Evolutionary conservation across 768 basidiomycete genomes (phyloP).

Genomic region (Auriscalpium vulgare): DNA sequence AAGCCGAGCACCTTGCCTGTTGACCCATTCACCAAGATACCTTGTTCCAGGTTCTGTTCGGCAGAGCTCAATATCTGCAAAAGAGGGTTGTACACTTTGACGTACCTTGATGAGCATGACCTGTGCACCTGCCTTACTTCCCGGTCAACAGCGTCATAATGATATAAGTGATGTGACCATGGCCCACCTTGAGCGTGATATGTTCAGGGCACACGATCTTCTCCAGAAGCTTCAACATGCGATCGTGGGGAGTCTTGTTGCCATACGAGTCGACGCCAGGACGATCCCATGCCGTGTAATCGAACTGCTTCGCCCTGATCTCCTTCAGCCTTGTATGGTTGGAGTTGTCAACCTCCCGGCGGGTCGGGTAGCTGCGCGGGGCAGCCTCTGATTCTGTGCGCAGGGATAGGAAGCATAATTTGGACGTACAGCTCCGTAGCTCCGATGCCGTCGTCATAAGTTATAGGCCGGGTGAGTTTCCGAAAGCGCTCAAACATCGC

Average conservation of each 20-base stretch:
- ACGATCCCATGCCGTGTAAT: slow-evolving; percentile 38
- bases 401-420: neutral
- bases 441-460: slow-evolving; percentile 64
- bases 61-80: neutral
- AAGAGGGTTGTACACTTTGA: neutral
- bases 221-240: slow-evolving; percentile 41
- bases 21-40: slow-evolving; percentile 63
- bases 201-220: slow-evolving; percentile 48
- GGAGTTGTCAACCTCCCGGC: slow-evolving; percentile 63
- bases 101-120: slow-evolving; percentile 74
- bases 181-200: slow-evolving; percentile 34
- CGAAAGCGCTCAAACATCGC: slow-evolving; percentile 42
- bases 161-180: neutral
- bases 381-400: neutral
- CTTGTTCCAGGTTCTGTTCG: slow-evolving; percentile 59
- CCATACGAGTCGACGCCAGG: slow-evolving; percentile 40
- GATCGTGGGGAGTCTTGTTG: slow-evolving; percentile 23
- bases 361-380: slow-evolving; percentile 51
- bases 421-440: slow-evolving; percentile 69
- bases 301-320: slow-evolving; percentile 30
- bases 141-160: neutral
- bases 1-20: slow-evolving; percentile 50
- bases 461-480: slow-evolving; percentile 45
- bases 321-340: slow-evolving; percentile 46
- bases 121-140: slow-evolving; percentile 66